Evolutionary conservation across 768 basidiomycete genomes (phyloP).

Genomic region (Multifurca ochricompacta): DNA sequence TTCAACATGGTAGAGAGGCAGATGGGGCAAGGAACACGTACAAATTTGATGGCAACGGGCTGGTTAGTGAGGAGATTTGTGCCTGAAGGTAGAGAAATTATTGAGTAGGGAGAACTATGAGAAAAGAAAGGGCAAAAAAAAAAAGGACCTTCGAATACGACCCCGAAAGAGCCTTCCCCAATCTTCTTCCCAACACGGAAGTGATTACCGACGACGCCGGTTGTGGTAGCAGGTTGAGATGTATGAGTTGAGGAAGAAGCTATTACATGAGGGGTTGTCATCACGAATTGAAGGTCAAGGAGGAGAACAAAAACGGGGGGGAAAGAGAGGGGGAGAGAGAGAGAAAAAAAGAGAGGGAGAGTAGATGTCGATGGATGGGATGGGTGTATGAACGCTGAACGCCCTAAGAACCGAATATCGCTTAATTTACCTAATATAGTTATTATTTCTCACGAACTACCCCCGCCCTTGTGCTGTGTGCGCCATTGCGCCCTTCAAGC

Average conservation of each 20-base stretch:
- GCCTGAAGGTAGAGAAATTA: conserved; percentile 43
- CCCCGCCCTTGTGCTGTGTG: neutral
- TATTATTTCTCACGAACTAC: neutral
- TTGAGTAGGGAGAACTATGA: neutral
- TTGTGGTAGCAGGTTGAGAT: conserved; percentile 52
- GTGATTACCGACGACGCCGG: conserved; percentile 72
- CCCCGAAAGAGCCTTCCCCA: conserved; percentile 98
- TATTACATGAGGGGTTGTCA: conserved; percentile 82
- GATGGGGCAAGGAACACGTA: conserved; percentile 34
- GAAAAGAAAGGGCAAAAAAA: neutral
- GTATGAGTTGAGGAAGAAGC: conserved; percentile 60
- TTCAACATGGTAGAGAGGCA: conserved; percentile 10
- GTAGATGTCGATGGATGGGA: neutral
- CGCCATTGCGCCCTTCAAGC: too few relatives aligned
- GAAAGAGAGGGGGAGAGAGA: conserved; percentile 12
- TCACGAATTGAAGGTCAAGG: conserved; percentile 29
- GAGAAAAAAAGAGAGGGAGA: conserved; percentile 4
- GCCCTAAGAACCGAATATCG: neutral
- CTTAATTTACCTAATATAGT: neutral
- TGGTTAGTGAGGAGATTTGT: conserved; percentile 76
- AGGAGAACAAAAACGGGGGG: too few relatives aligned
- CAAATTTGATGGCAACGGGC: conserved; percentile 97
- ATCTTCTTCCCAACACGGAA: conserved; percentile 97
- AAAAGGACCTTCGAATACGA: conserved; percentile 84
- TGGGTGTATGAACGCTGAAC: too few relatives aligned